These are phyloP conservation scores for Geum urbanum DNA, from an alignment of 306 rosid species.

Conservation along the genomic window DNA sequence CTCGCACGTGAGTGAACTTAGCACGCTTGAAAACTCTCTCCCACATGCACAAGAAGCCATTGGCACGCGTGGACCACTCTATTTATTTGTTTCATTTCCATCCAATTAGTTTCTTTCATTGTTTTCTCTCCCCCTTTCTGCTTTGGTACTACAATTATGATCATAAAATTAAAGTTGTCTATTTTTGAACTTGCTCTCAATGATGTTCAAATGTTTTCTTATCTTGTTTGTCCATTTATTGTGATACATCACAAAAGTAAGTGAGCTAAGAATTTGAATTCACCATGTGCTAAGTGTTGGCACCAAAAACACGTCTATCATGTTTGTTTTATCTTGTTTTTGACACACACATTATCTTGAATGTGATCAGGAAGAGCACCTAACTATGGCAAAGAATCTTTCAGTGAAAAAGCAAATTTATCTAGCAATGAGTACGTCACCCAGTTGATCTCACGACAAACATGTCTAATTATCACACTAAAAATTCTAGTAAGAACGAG, in stretches of 20 bases:
- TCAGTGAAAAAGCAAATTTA: too few relatives aligned
- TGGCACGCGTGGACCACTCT: conserved; percentile 61
- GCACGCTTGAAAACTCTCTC: conserved; percentile 36
- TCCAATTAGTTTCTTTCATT: neutral
- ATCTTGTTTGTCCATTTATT: conserved; percentile 5
- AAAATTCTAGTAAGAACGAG: too few relatives aligned
- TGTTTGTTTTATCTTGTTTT: too few relatives aligned
- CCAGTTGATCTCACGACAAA: too few relatives aligned
- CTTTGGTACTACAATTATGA: neutral
- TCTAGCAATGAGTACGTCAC: too few relatives aligned
- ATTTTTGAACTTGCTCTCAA: neutral
- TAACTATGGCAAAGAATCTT: too few relatives aligned
- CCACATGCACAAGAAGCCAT: conserved; percentile 7
- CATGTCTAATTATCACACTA: too few relatives aligned
- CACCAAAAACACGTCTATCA: too few relatives aligned
- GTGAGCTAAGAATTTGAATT: too few relatives aligned
- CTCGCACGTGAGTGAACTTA: conserved; percentile 48
- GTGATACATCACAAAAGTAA: neutral
- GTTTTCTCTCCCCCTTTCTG: neutral
- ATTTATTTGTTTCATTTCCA: conserved; percentile 13
- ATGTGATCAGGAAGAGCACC: too few relatives aligned
- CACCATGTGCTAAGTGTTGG: too few relatives aligned
- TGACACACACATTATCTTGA: too few relatives aligned
- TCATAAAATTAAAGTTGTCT: neutral
- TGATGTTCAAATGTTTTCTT: conserved; percentile 5